phyloP scores from a whole-genome alignment of 2,329 filamentous ascomycete species.

The Capronia epimyces region DNA sequence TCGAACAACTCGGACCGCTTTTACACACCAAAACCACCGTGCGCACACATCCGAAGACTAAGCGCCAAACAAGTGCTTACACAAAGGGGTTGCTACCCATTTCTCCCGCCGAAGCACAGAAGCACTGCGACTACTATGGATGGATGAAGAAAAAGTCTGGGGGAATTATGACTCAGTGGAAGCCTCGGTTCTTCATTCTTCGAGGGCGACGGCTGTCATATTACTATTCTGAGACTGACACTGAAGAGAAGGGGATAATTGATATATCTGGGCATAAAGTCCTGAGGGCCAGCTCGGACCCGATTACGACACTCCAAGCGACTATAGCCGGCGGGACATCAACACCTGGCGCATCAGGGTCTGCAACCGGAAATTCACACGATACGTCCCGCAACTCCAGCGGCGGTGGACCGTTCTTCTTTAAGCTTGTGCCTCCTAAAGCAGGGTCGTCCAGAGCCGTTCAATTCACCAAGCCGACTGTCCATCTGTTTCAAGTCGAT shows the following conservation, averaged over 20 bases:
- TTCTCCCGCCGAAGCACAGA: constrained; percentile 73
- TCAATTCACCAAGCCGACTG: constrained; percentile 93
- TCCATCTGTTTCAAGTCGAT: constrained; percentile 96
- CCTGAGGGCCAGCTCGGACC: constrained; percentile 87
- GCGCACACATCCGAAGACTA: constrained; percentile 58
- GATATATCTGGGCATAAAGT: constrained; percentile 97
- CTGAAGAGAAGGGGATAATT: constrained; percentile 89
- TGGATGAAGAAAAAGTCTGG: constrained; percentile 99
- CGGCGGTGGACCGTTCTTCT: constrained; percentile 81
- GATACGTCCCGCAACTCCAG: constrained; percentile 15
- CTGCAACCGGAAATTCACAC: constrained; percentile 33
- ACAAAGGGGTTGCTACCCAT: constrained; percentile 78
- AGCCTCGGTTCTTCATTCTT: constrained; percentile 89
- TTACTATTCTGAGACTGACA: constrained; percentile 91
- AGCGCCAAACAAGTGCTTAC: constrained; percentile 94
- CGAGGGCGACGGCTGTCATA: constrained; percentile 88
- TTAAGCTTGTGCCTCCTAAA: constrained; percentile 91
- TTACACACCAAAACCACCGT: constrained; percentile 47
- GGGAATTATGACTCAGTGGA: constrained; percentile 96
- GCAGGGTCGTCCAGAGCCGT: constrained; percentile 82
- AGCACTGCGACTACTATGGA: constrained; percentile 83
- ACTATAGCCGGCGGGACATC: constrained; percentile 70
- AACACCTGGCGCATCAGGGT: constrained; percentile 32
- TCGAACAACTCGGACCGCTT: constrained; percentile 40
- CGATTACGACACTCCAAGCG: constrained; percentile 82